Conservation (phyloP, 2,329 filamentous ascomycete species). For the Trichoderma breve region DNA sequence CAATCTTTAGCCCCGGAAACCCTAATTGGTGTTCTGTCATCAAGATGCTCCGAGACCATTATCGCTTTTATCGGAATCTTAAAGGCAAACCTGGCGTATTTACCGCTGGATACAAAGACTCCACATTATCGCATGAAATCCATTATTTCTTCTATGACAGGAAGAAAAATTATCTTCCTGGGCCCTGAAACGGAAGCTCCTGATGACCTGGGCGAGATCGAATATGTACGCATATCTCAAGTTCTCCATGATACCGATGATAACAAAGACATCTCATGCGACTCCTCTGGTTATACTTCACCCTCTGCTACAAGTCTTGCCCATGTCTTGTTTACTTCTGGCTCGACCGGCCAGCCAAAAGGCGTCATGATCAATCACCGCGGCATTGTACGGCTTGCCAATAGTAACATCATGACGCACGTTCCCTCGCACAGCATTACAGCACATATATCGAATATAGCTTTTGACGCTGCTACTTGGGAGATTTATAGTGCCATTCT, state of each 20-base stretch:
- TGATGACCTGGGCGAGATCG: background rate
- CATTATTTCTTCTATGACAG: background rate
- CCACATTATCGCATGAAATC: background rate
- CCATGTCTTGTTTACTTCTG: background rate
- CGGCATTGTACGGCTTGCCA: background rate
- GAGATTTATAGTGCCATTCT: background rate
- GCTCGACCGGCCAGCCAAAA: background rate
- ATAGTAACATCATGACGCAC: background rate
- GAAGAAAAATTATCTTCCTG: background rate
- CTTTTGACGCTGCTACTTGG: background rate
- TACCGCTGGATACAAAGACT: background rate
- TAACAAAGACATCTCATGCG: background rate
- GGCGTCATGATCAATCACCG: background rate
- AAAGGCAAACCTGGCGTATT: background rate
- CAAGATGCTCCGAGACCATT: background rate
- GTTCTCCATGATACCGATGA: background rate
- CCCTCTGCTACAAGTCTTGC: background rate
- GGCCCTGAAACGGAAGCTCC: background rate
- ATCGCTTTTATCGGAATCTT: background rate
- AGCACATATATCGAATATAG: background rate
- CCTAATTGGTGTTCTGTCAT: background rate
- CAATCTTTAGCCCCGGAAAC: background rate
- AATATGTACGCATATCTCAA: background rate
- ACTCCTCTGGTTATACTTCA: background rate
- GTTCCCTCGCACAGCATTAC: background rate